A percentile compares a stretch with the other conserved stretches of the same genome.
phyloP scores from a whole-genome alignment of 345 rosid genomes.

The Toxicodendron radicans region DNA sequence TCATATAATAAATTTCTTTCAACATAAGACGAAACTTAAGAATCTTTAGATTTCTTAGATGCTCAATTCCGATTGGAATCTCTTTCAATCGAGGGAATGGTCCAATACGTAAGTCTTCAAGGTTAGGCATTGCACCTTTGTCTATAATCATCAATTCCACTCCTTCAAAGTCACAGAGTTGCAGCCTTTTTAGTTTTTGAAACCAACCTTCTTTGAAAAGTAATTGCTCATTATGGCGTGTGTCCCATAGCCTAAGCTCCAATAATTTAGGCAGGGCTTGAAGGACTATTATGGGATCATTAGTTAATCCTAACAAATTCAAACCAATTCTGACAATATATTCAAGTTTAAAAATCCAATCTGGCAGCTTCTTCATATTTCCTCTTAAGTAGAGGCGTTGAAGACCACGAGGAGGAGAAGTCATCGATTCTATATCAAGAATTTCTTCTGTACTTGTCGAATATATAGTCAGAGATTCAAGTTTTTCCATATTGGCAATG shows the following conservation, averaged over 20 bases:
- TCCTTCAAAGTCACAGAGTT: neutral
- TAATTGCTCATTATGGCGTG: neutral
- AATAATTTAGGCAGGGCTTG: too few relatives aligned
- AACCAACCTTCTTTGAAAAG: neutral
- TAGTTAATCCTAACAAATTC: neutral
- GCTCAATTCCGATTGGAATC: neutral
- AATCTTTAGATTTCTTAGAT: neutral
- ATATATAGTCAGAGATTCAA: constrained; percentile 1
- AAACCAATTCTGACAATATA: neutral
- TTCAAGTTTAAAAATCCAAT: constrained; percentile 2
- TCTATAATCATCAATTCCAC: neutral
- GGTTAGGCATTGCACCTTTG: neutral
- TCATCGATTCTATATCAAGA: neutral
- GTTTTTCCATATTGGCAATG: constrained; percentile 17
- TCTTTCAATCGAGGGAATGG: constrained; percentile 2
- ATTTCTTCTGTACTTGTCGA: neutral
- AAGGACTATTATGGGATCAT: too few relatives aligned
- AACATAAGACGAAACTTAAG: neutral
- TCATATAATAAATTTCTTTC: neutral
- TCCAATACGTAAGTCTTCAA: neutral
- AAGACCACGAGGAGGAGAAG: constrained; percentile 1
- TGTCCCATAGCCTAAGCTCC: neutral
- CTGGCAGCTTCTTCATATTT: neutral
- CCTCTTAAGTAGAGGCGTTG: constrained; percentile 3
- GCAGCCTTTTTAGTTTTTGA: neutral